Base-by-base conservation (phyloP, 805 yeast species). In the Metschnikowia kunwiensis region DNA sequence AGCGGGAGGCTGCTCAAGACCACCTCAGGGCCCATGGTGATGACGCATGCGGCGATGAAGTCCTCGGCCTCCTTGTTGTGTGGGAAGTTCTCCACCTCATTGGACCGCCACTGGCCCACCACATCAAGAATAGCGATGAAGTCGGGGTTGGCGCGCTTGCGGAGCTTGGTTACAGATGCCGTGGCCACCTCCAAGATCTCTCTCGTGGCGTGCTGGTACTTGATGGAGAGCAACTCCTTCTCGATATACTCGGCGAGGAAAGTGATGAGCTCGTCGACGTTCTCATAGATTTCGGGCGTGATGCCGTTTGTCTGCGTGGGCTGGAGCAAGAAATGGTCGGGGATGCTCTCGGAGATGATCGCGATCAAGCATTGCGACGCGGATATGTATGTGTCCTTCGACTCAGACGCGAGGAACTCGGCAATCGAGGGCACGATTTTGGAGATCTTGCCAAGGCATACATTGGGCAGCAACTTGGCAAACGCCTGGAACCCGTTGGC, bases 321-420 rank as follows among this genome's bases (percentile, higher is more conserved):
- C 27, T 64, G 61, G 33, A 84, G 61, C 31, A 89, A 64, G 27
- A 66, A 61, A 9, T 73, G 63, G 42, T 78, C 84, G 10, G 83
- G 78, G 20, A 89, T 69, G 21, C 81, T 73, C 42, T 84, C 81
- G 12, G 78, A 62, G n/a, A 84, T 55, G 12, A 87, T 68, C 0
- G 96, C 93, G 44, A 86, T 82, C 34, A 87, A 64, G 58, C 97
- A 87, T 62, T 88, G 94, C 3, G 95, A 74, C 6, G 94, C 93
- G 38, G 94, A 84, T 24, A 71, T 70, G 40, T 76, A 77, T 20
- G 91, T 78, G 39, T 77, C 80, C 14, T 73, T 65, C 8, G 70
- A 61, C 26, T 85, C 87, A 26, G 94, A 77, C 4, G 74, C 60
- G 50, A 91, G 74, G 57, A 80, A 93, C n/a, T 63, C 67, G 2